phyloP scores from a whole-genome alignment of 2,329 filamentous ascomycete genomes.

The Fusarium illudens region DNA sequence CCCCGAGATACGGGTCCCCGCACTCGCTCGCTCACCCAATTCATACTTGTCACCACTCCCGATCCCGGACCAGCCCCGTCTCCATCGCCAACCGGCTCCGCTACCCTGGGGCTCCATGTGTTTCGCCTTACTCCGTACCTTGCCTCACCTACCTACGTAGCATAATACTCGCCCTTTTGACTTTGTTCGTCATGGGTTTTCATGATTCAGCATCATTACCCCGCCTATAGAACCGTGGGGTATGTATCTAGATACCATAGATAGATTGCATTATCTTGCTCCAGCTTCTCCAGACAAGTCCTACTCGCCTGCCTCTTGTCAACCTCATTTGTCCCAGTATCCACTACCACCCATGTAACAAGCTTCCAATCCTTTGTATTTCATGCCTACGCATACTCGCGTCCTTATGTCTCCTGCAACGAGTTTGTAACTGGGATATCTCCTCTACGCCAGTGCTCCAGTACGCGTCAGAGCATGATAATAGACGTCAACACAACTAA shows the following conservation, averaged over 20 bases:
- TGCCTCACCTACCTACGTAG: not conserved
- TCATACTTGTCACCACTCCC: conserved; percentile 42
- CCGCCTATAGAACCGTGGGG: not conserved
- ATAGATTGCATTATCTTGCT: not conserved
- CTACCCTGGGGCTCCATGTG: not conserved
- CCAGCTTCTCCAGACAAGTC: not conserved
- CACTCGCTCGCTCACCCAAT: conserved; percentile 31
- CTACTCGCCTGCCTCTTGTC: too few relatives aligned
- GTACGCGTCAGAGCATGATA: not conserved
- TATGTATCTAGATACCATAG: conserved; percentile 4
- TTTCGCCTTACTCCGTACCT: not conserved
- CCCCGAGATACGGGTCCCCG: conserved; percentile 37
- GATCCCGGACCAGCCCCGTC: conserved; percentile 13
- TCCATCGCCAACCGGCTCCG: conserved; percentile 16
- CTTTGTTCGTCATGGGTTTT: not conserved
- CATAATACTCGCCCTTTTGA: not conserved
- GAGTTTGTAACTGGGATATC: not conserved
- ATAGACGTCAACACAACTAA: not conserved
- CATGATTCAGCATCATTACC: conserved; percentile 7
- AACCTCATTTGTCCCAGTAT: not conserved
- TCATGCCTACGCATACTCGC: not conserved
- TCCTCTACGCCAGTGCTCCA: not conserved
- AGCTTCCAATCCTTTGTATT: not conserved
- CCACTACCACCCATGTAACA: not conserved
- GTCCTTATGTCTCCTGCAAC: not conserved